Evolutionary conservation across 257 asterid genomes (phyloP).

Genomic region (Jasminum sambac): DNA sequence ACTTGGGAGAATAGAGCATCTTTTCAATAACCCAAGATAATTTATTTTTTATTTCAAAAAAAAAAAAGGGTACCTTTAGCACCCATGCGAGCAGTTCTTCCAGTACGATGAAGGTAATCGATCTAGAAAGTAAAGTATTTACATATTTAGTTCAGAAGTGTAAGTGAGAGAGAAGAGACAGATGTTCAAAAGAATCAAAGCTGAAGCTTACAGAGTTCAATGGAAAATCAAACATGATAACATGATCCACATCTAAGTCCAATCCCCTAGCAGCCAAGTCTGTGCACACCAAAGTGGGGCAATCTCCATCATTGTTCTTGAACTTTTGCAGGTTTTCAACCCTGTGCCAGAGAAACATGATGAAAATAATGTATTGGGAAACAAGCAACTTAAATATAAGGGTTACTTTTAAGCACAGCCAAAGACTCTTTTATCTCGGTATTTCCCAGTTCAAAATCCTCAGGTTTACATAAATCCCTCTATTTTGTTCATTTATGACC

Average conservation of each 20-base stretch:
- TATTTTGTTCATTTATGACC: not conserved
- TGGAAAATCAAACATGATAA: conserved; percentile 97
- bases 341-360: conserved; percentile 39
- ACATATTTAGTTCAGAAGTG: conserved; percentile 13
- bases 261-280: conserved; percentile 98
- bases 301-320: conserved; percentile 87
- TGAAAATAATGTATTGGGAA: not conserved
- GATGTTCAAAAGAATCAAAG: not conserved
- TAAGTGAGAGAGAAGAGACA: conserved; percentile 12
- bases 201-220: conserved; percentile 72
- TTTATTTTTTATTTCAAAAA: not conserved
- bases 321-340: conserved; percentile 78
- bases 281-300: conserved; percentile 97
- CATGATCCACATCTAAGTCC: conserved; percentile 98
- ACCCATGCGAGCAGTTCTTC: conserved; percentile 99
- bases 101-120: conserved; percentile 98
- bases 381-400: not conserved
- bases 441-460: not conserved
- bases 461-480: not conserved
- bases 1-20: not conserved
- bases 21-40: too few relatives aligned
- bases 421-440: not conserved
- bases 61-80: conserved; percentile 70
- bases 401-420: not conserved
- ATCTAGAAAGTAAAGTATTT: conserved; percentile 44